Percentiles rank a stretch among this genome's conserved stretches.
Evolutionary conservation across 2,329 filamentous ascomycete genomes (phyloP).

Genomic region (Peltaster fructicola): DNA sequence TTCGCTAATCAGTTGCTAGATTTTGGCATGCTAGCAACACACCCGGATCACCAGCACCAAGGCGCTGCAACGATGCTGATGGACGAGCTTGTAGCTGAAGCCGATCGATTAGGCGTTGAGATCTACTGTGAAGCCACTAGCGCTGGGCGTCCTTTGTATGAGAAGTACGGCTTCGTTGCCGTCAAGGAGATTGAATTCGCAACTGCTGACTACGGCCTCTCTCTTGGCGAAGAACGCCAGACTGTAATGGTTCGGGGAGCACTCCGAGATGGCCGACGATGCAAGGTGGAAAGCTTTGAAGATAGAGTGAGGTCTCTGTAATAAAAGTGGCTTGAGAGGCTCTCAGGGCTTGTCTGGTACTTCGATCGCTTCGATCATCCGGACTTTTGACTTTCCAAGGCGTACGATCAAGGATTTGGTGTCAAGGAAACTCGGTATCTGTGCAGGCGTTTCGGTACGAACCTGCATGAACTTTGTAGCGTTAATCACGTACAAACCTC

Average conservation of each 20-base stretch:
- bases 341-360: too few species aligned
- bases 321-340: too few species aligned
- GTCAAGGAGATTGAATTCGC: slow-evolving; percentile 8
- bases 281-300: too few species aligned
- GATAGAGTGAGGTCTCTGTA: too few species aligned
- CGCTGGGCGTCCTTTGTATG: slow-evolving; percentile 16
- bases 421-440: slow-evolving; percentile 41
- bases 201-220: slow-evolving; percentile 12
- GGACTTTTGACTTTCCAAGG: slow-evolving; percentile 43
- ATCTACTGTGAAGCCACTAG: slow-evolving; percentile 26
- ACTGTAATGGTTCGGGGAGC: slow-evolving; percentile 18
- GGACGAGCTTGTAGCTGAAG: slow-evolving; percentile 23
- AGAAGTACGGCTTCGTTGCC: slow-evolving; percentile 14
- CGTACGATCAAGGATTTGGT: slow-evolving; percentile 36
- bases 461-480: slow-evolving; percentile 43
- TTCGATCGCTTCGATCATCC: slow-evolving; percentile 36
- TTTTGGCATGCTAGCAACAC: slow-evolving; percentile 21
- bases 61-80: slow-evolving; percentile 26
- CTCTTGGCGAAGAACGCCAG: slow-evolving; percentile 13
- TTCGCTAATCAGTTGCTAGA: too few species aligned
- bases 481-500: slow-evolving; percentile 23
- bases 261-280: slow-evolving; percentile 3
- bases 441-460: slow-evolving; percentile 41
- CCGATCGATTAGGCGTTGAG: slow-evolving; percentile 22
- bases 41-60: slow-evolving; percentile 24